Evolutionary conservation across 73 alveolate genomes (phyloP).

Genomic region (Symbiodinium natans): DNA sequence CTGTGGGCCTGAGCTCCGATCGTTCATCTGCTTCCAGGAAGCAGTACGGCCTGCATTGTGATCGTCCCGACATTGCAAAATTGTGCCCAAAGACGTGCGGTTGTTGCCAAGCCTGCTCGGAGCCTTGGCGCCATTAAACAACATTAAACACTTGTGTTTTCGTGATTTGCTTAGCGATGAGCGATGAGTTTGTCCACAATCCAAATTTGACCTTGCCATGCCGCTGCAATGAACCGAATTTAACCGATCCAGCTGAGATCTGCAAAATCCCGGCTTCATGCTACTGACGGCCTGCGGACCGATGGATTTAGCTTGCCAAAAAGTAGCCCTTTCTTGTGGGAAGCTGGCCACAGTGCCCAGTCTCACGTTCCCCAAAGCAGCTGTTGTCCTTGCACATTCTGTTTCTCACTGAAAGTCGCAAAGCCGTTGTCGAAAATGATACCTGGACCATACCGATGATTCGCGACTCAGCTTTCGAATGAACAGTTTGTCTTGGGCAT

Average conservation of each 20-base stretch:
- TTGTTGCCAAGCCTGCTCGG: conserved; percentile 13
- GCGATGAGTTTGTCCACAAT: too few relatives aligned
- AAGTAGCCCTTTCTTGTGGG: not conserved
- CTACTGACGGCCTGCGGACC: not conserved
- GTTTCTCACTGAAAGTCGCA: too few relatives aligned
- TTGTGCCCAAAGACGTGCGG: conserved; percentile 11
- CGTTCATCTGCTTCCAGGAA: not conserved
- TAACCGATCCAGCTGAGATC: not conserved
- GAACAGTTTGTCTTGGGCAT: not conserved
- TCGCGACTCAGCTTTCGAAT: too few relatives aligned
- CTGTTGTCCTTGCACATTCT: too few relatives aligned
- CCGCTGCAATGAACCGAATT: too few relatives aligned
- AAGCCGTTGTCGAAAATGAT: too few relatives aligned
- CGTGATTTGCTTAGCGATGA: not conserved
- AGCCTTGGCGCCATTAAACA: not conserved
- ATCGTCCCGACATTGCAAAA: not conserved
- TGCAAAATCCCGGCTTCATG: conserved; percentile 21
- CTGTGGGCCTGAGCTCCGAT: too few relatives aligned
- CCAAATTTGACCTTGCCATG: too few relatives aligned
- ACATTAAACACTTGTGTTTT: not conserved
- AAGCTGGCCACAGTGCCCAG: not conserved
- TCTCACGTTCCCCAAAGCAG: too few relatives aligned
- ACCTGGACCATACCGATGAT: too few relatives aligned
- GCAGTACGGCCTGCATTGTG: conserved; percentile 16
- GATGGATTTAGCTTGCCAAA: not conserved